Evolutionary conservation across 179 eudicot genomes (phyloP), one percentile per base, ranked within the genome.

Genomic region (Spinacia oleracea): DNA sequence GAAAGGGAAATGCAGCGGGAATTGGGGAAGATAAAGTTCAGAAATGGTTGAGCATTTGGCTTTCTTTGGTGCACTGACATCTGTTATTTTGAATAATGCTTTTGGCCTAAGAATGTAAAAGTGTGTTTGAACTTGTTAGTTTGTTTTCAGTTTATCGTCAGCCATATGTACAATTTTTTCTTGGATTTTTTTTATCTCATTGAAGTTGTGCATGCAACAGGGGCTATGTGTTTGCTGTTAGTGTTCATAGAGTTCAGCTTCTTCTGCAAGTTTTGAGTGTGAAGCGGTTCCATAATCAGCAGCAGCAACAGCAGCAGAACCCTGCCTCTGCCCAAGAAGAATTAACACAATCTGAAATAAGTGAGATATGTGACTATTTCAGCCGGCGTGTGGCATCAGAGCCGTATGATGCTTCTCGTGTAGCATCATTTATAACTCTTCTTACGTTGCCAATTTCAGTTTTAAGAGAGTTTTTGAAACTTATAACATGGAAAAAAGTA

Each of bases 161-260:
- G 14, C 58, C 29, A 50, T 40, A 15, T 48, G 23, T 34, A 11
- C 20, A 25, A n/a, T 20, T 8, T 34, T 32, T 16, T 43, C 42
- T 78, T 59, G 16, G 35, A 50, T 63, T 40, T 38, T 40, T 38
- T 51, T 31, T 63, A 21, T 67, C 70, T 83, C 59, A 81, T 56
- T 42, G 27, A 11, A 64, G 34, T 78, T 32, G 42, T 67, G 51
- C 80, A n/a, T 77, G 50, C 48, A 76, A 86, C 94, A 96, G 99
- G 82, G 98, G 98, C 21, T 96, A 96, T 68, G 99, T 96, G 70
- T 96, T 93, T 85, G 98, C 99, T 68, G 99, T 93, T 77, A 96
- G 99, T 80, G 99, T 96, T 74, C 99, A 96, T 85, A 86, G 99
- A 85, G 96, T 92, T 76, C 99, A 96, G 87, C 98, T 96, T 84